Evolutionary conservation across 192 early-diverging fungal genomes (phyloP).

Genomic region (Endogone sp.): DNA sequence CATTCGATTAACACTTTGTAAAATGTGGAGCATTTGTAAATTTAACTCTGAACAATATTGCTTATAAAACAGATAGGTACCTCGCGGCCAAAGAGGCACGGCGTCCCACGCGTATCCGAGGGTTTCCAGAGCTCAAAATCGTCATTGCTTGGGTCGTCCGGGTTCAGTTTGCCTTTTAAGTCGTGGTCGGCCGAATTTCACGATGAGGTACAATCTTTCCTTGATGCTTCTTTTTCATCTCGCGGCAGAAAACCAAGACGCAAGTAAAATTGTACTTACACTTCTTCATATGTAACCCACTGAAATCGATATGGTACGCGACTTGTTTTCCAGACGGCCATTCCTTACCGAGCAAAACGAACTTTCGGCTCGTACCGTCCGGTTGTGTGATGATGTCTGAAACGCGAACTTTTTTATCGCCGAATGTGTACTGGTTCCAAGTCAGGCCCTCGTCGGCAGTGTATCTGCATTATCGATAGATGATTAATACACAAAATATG

Average conservation of each 20-base stretch:
- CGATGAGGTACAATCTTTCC: background rate
- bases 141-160: conserved; percentile 39
- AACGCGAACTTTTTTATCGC: conserved; percentile 45
- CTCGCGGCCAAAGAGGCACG: conserved; percentile 64
- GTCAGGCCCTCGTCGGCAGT: conserved; percentile 77
- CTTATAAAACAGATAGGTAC: conserved; percentile 22
- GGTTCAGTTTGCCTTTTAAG: conserved; percentile 29
- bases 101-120: conserved; percentile 42
- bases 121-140: conserved; percentile 73
- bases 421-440: conserved; percentile 53
- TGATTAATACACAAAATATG: background rate
- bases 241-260: no score
- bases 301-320: conserved; percentile 49
- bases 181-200: no score
- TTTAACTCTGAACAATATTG: background rate
- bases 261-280: conserved; percentile 23
- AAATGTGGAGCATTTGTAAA: no score
- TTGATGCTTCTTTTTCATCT: no score
- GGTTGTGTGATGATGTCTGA: conserved; percentile 68
- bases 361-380: conserved; percentile 70
- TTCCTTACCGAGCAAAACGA: conserved; percentile 70
- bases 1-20: no score
- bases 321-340: conserved; percentile 27
- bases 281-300: conserved; percentile 27
- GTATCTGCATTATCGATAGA: conserved; percentile 29